Evolutionary conservation across 2,329 filamentous ascomycete species (phyloP), one percentile per base, ranked within the genome.

Genomic region (Capronia americana): DNA sequence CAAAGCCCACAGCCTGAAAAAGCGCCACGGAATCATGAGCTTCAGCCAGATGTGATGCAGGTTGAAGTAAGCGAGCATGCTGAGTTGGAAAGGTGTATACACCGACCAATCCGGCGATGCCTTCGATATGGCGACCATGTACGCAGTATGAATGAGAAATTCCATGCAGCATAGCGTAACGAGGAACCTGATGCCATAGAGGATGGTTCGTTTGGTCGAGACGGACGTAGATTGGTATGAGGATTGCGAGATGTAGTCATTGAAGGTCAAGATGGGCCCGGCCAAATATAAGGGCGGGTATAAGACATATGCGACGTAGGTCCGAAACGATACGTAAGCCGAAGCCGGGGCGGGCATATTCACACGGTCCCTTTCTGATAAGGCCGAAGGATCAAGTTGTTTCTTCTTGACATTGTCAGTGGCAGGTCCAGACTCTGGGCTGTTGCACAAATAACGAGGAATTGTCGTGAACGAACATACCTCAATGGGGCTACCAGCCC

Each of bases 31-130:
- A 7, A 99, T 87, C 4, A 99, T 88, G 1, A 99, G 88, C 78
- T 99, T 99, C 55, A 99, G 85, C 96, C 96, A 99, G 77, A 99
- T 96, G 76, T 97, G 88, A 80, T 97, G 92, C 12, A 99, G 88
- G 79, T 97, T 97, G 83, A 98, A 96, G 82, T 91, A 97, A 44
- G 92, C 95, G 12, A 99, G 86, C 81, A 99, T 88, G 75, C 88
- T 91, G 51, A 99, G 87, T 77, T 99, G 92, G 53, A 91, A 89
- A 0, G 95, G 89, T 0, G 92, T 91, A 81, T 97, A 98, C 26
- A 88, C 82, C 30, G 84, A 83, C 95, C 95, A 99, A 69, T 88
- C 83, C 0, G 93, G 93, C 23, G 86, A 83, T 1, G 90, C 86
- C 76, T 96, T 92, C 74, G 90, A 91, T 74, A 99, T 98, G 67